A percentile compares a stretch with the other conserved stretches of the same genome.
Evolutionary conservation across 164 flowering plant genomes (phyloP).

Genomic region (Amborella trichopoda): DNA sequence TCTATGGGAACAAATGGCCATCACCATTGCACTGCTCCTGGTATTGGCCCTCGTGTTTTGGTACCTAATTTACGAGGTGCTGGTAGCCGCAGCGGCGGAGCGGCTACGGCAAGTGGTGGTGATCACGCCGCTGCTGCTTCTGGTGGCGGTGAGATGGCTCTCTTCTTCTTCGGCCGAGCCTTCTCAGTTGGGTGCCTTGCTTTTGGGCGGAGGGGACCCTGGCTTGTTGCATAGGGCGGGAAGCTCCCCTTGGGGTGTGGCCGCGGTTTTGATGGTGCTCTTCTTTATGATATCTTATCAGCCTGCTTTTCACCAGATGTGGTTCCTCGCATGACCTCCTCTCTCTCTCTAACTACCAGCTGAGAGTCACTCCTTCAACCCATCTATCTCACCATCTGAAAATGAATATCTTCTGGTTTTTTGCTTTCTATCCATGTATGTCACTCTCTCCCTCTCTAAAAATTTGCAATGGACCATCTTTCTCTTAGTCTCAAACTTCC

Average conservation of each 20-base stretch:
- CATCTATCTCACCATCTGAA: no score
- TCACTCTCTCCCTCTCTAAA: no score
- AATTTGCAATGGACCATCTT: no score
- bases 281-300: slow-evolving; percentile 4
- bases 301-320: not conserved
- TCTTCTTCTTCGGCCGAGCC: not conserved
- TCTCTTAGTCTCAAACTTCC: no score
- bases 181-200: not conserved
- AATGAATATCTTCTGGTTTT: no score
- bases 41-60: not conserved
- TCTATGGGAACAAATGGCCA: not conserved
- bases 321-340: not conserved
- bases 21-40: not conserved
- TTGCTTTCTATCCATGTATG: no score
- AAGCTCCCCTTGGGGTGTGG: slow-evolving; percentile 6
- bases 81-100: slow-evolving; percentile 4
- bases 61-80: slow-evolving; percentile 6
- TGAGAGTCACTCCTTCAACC: no score
- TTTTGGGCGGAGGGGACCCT: no score
- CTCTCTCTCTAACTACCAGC: not conserved
- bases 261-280: slow-evolving; percentile 2
- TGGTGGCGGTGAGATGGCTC: slow-evolving; percentile 7
- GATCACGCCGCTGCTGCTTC: slow-evolving; percentile 5
- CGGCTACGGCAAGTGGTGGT: slow-evolving; percentile 3
- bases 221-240: slow-evolving; percentile 3